Percentiles rank a stretch among this genome's conserved stretches.
Conservation (phyloP, 805 yeast genomes). For the Kodamaea fukazawae region DNA sequence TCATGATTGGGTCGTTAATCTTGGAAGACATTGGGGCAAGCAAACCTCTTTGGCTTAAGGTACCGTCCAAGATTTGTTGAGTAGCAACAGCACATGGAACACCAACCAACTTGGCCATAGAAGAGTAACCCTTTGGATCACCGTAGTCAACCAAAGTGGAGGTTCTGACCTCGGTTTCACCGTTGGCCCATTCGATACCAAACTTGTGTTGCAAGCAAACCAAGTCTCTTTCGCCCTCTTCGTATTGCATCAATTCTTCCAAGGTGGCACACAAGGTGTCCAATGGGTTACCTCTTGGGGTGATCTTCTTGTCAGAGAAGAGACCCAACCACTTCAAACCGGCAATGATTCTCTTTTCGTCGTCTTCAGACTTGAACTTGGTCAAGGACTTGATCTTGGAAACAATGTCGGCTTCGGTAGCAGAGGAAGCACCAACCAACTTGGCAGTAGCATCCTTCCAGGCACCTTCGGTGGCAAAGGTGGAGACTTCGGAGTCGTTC, state of each 20-base stretch:
- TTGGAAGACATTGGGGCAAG: slow-evolving; percentile 91
- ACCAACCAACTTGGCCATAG: slow-evolving; percentile 98
- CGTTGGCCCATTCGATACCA: slow-evolving; percentile 96
- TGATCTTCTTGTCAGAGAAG: slow-evolving; percentile 70
- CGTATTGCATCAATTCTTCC: slow-evolving; percentile 95
- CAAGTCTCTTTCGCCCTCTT: slow-evolving; percentile 90
- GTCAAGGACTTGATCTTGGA: slow-evolving; percentile 76
- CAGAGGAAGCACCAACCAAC: slow-evolving; percentile 71
- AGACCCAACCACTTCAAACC: slow-evolving; percentile 95
- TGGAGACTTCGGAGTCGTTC: slow-evolving; percentile 66
- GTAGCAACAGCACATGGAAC: slow-evolving; percentile 97
- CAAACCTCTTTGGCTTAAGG: slow-evolving; percentile 74
- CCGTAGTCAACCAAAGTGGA: slow-evolving; percentile 95
- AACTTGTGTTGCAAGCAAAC: slow-evolving; percentile 96
- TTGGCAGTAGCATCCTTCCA: slow-evolving; percentile 88
- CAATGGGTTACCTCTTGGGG: slow-evolving; percentile 90
- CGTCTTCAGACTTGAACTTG: slow-evolving; percentile 74
- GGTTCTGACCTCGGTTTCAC: slow-evolving; percentile 86
- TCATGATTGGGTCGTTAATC: slow-evolving; percentile 86
- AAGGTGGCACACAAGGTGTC: slow-evolving; percentile 96
- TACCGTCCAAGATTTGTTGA: slow-evolving; percentile 80
- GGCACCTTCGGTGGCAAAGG: slow-evolving; percentile 56
- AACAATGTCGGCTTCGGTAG: slow-evolving; percentile 68
- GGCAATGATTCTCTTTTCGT: slow-evolving; percentile 78
- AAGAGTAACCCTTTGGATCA: slow-evolving; percentile 81